Evolutionary conservation across 1,284 basidiomycete genomes (phyloP), one percentile per base, ranked within the genome.

Genomic region (Ceratobasidium sp.): DNA sequence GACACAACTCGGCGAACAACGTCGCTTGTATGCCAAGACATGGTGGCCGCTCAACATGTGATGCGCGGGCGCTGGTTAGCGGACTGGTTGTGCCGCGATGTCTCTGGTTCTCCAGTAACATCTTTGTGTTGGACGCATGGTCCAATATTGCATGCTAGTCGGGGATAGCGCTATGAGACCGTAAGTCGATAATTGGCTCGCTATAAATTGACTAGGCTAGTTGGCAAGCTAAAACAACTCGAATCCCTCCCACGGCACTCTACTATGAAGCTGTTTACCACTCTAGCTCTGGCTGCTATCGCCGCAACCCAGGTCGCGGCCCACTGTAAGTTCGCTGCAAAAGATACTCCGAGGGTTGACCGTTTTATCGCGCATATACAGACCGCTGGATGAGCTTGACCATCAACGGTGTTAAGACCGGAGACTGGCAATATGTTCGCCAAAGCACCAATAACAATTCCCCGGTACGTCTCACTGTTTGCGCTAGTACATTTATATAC

Each of bases 381-480:
- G 78, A 77, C 63, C 77, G 77, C 26, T 77, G 69, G 60, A 70
- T 70, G 1, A 66, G 61, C 23, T 61, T 79, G 53, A 70, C 76
- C 20, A 23, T 51, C 23, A 79, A 75, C 26, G 79, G 75, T 26
- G 78, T 44, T 5, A 72, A 76, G 15, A 78, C 70, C 20, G 79
- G 70, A 9, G 61, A 77, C 53, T 80, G 79, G 46, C 55, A 73
- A 6, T 61, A 78, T 5, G 78, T 79, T 56, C 77, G 73, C 63
- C 76, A 79, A 60, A 80, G 79, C 51, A 76, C 77, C 18, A 77
- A 80, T 49, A 76, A 66, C 64, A 68, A 73, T 28, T 60, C 46
- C 26, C 80, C 80, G 2, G 80, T 80, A 71, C 9, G 78, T 53
- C 2, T 12, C 9, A 39, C n/a, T 3, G 44, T 28, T 7, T 7